A percentile compares a stretch with the other conserved stretches of the same genome.
Evolutionary conservation across 495 filamentous ascomycete species (phyloP).

Genomic region (Lichenothelia convexa): DNA sequence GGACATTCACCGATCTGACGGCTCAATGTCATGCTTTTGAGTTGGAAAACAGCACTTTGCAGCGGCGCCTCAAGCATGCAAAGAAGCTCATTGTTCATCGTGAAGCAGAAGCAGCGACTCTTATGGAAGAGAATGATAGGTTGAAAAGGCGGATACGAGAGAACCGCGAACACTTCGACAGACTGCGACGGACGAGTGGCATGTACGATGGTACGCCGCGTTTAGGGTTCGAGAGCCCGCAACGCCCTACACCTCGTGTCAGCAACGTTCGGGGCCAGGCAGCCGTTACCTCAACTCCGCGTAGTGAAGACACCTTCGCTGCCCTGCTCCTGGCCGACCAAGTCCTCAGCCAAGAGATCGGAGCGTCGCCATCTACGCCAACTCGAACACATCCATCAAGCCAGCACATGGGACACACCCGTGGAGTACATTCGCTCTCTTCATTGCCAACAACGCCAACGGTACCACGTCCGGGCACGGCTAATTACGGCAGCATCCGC

Average conservation of each 20-base stretch:
- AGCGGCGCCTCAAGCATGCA: conserved; percentile 47
- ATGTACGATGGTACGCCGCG: conserved; percentile 8
- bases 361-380: conserved; percentile 48
- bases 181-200: conserved; percentile 29
- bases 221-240: conserved; percentile 13
- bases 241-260: conserved; percentile 9
- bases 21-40: conserved; percentile 40
- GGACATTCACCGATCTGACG: conserved; percentile 18
- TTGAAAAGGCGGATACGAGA: conserved; percentile 69
- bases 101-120: conserved; percentile 44
- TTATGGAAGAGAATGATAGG: conserved; percentile 53
- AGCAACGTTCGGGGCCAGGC: conserved; percentile 22
- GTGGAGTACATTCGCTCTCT: conserved; percentile 56
- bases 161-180: conserved; percentile 67
- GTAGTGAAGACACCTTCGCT: conserved; percentile 39
- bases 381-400: conserved; percentile 25
- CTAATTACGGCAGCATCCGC: background rate
- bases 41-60: conserved; percentile 42
- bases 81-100: conserved; percentile 53
- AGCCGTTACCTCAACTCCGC: no score
- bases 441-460: conserved; percentile 65
- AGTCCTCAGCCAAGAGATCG: conserved; percentile 54
- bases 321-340: conserved; percentile 56
- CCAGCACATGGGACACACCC: conserved; percentile 38
- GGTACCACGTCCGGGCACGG: conserved; percentile 20